A percentile compares a stretch with the other conserved stretches of the same genome.
phyloP scores from a whole-genome alignment of 106 monocot genomes.

The Gastrodia elata region DNA sequence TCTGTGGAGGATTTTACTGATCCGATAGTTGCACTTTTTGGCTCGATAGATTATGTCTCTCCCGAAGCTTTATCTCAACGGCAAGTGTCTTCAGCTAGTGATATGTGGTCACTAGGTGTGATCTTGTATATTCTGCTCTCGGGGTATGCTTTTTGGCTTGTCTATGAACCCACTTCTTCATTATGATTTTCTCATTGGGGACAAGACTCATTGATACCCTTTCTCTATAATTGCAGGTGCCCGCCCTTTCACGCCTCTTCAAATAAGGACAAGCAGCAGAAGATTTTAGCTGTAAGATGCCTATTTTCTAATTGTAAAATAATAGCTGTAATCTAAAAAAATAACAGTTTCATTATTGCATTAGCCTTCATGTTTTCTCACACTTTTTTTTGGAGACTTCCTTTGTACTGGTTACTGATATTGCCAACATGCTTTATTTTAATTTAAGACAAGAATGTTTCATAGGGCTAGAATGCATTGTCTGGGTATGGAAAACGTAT shows the following conservation, averaged over 20 bases:
- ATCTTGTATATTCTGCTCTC: slow-evolving; percentile 62
- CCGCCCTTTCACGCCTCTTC: slow-evolving; percentile 56
- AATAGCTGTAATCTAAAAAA: not conserved
- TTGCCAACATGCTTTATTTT: not conserved
- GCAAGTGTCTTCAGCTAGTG: slow-evolving; percentile 41
- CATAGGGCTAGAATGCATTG: not conserved
- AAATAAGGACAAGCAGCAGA: slow-evolving; percentile 51
- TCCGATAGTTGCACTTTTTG: slow-evolving; percentile 56
- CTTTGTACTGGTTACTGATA: slow-evolving; percentile 6
- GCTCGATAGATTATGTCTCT: slow-evolving; percentile 73
- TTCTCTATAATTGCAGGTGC: slow-evolving; percentile 24
- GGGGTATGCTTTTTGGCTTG: slow-evolving; percentile 27
- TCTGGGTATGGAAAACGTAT: not conserved
- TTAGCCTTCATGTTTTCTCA: not conserved
- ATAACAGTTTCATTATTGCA: not conserved
- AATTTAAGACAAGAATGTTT: not conserved
- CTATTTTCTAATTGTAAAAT: not conserved
- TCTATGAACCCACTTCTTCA: not conserved
- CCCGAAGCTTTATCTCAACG: slow-evolving; percentile 48
- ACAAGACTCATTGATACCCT: not conserved
- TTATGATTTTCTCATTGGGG: not conserved
- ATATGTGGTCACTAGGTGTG: slow-evolving; percentile 75
- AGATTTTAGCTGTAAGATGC: slow-evolving; percentile 44
- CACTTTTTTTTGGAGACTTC: not conserved
- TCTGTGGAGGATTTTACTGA: slow-evolving; percentile 63